phyloP scores from a whole-genome alignment of 1,139 yeast species.

The Zygoascus hellenicus region DNA sequence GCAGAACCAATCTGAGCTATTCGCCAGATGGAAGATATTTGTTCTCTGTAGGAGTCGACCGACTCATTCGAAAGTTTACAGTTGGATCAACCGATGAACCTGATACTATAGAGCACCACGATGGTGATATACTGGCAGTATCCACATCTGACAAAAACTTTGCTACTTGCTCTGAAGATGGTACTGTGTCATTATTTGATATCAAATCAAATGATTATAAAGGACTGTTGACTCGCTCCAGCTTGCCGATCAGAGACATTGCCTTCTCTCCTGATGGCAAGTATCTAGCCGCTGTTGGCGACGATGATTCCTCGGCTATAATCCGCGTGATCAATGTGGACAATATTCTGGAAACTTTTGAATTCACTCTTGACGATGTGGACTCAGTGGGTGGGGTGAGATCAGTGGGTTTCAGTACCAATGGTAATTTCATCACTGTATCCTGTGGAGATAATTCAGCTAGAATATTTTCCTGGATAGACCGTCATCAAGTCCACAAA shows the following conservation, averaged over 20 bases:
- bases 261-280: constrained; percentile 65
- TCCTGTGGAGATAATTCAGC: constrained; percentile 65
- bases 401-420: constrained; percentile 55
- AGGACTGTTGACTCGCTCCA: constrained; percentile 31
- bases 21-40: constrained; percentile 32
- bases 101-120: constrained; percentile 29
- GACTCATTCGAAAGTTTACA: constrained; percentile 33
- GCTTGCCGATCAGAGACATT: constrained; percentile 63
- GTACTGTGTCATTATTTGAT: constrained; percentile 32
- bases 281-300: constrained; percentile 69
- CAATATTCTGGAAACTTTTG: constrained; percentile 35
- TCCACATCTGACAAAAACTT: constrained; percentile 24
- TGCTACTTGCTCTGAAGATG: constrained; percentile 36
- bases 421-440: constrained; percentile 55
- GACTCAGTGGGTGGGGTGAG: constrained; percentile 35
- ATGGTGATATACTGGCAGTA: constrained; percentile 23
- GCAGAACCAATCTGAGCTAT: constrained; percentile 34
- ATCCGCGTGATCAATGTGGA: constrained; percentile 49
- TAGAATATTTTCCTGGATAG: constrained; percentile 41
- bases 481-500: constrained; percentile 37
- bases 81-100: constrained; percentile 30
- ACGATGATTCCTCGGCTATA: constrained; percentile 46
- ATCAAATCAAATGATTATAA: constrained; percentile 25
- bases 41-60: constrained; percentile 35
- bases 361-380: constrained; percentile 39